A percentile compares a stretch with the other conserved stretches of the same genome.
These are phyloP conservation scores for Lonicera japonica DNA, from an alignment of 129 eudicot species.

Conservation along the genomic window DNA sequence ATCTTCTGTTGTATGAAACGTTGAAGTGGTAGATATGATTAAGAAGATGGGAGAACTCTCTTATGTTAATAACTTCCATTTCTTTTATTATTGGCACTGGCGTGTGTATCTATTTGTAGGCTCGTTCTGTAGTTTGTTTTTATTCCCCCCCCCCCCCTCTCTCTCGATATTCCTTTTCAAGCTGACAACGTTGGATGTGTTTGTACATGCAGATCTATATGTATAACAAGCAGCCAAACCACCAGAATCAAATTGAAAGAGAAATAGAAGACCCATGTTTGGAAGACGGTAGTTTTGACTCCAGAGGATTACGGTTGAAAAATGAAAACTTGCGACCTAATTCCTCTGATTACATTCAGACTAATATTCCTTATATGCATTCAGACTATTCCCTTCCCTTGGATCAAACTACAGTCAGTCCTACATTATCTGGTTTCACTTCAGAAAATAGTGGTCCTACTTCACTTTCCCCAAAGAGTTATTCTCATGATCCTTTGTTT, in stretches of 20 bases:
- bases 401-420: conserved; percentile 23
- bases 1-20: too few relatives aligned
- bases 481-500: conserved; percentile 38
- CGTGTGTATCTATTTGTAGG: background rate
- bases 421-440: conserved; percentile 29
- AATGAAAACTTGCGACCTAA: conserved; percentile 24
- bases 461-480: conserved; percentile 39
- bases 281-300: conserved; percentile 18
- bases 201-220: conserved; percentile 19
- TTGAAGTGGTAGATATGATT: too few relatives aligned
- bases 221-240: conserved; percentile 34
- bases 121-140: conserved; percentile 1
- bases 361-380: conserved; percentile 21
- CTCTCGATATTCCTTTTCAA: background rate
- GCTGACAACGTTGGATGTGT: background rate
- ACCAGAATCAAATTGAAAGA: conserved; percentile 36
- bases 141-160: background rate
- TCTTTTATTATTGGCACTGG: too few relatives aligned
- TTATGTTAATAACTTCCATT: too few relatives aligned
- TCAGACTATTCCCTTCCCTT: conserved; percentile 30
- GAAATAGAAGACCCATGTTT: conserved; percentile 26
- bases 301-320: conserved; percentile 24
- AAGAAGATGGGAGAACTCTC: too few relatives aligned
- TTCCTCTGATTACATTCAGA: conserved; percentile 34
- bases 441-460: conserved; percentile 29